Conservation (phyloP, 345 rosid species). For the Linum trigynum region DNA sequence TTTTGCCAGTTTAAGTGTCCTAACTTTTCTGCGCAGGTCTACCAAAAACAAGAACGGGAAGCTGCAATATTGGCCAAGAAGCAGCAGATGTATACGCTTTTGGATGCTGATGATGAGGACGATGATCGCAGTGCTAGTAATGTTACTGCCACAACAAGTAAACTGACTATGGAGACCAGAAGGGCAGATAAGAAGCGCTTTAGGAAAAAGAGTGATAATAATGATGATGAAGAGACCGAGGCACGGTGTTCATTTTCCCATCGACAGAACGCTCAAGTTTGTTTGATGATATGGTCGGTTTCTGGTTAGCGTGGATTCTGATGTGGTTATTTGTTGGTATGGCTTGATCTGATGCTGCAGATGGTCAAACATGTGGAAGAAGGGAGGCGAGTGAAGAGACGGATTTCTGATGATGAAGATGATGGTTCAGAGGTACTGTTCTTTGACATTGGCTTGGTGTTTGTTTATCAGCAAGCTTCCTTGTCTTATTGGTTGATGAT, state of each 20-base stretch:
- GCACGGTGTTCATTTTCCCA: conserved; percentile 29
- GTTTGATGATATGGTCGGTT: conserved; percentile 14
- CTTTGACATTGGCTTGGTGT: conserved; percentile 7
- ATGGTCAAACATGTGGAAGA: conserved; percentile 34
- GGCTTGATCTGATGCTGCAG: conserved; percentile 34
- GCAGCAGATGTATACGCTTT: conserved; percentile 51
- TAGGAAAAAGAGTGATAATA: conserved; percentile 64
- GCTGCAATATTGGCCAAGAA: conserved; percentile 71
- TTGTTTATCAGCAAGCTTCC: neutral
- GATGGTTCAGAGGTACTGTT: conserved; percentile 71
- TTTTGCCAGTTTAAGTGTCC: neutral
- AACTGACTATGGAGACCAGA: conserved; percentile 27
- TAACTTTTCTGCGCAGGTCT: conserved; percentile 31
- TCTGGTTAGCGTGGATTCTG: conserved; percentile 14
- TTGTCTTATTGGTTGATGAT: too few species aligned
- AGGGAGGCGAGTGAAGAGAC: conserved; percentile 45
- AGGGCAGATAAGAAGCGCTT: conserved; percentile 62
- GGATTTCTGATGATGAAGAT: conserved; percentile 42
- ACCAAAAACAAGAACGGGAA: conserved; percentile 78
- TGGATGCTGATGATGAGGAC: conserved; percentile 69
- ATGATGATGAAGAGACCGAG: conserved; percentile 70
- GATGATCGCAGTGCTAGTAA: conserved; percentile 18
- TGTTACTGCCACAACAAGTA: conserved; percentile 16
- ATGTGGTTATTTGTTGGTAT: conserved; percentile 4
- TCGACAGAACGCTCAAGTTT: conserved; percentile 15